Conservation (phyloP, 495 filamentous ascomycete species). For the Articulospora tetracladia region DNA sequence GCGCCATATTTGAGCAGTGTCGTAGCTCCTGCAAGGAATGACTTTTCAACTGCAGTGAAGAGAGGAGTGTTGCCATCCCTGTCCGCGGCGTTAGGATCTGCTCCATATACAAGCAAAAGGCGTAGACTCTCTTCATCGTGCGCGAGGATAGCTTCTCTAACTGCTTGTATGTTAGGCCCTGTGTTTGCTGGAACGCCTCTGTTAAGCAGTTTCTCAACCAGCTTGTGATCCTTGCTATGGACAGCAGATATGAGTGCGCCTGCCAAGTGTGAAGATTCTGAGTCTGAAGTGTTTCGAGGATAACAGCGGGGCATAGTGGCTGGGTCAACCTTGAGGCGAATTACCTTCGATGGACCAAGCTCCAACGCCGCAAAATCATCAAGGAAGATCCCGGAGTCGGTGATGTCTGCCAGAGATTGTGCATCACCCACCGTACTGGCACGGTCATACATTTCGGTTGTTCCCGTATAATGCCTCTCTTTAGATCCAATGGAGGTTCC, state of each 20-base stretch:
- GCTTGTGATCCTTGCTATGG: constrained; percentile 35
- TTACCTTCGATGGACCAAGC: constrained; percentile 27
- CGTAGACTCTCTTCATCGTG: constrained; percentile 38
- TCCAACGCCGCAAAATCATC: constrained; percentile 29
- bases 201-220: constrained; percentile 48
- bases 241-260: constrained; percentile 34
- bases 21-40: constrained; percentile 19
- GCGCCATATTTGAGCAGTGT: constrained; percentile 47
- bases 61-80: constrained; percentile 37
- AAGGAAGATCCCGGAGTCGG: constrained; percentile 27
- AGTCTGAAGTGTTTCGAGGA: neutral
- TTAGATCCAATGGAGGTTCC: neutral
- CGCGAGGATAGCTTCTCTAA: constrained; percentile 20
- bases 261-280: constrained; percentile 31
- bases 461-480: neutral
- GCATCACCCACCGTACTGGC: neutral
- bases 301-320: constrained; percentile 34
- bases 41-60: constrained; percentile 29
- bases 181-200: constrained; percentile 44
- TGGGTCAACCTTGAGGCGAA: constrained; percentile 29
- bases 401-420: constrained; percentile 8
- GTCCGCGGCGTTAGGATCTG: constrained; percentile 42
- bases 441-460: neutral
- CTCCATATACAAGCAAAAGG: constrained; percentile 47
- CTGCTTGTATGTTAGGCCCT: constrained; percentile 28